Conservation (phyloP, 305 asterid genomes). For the Nicotiana rustica region DNA sequence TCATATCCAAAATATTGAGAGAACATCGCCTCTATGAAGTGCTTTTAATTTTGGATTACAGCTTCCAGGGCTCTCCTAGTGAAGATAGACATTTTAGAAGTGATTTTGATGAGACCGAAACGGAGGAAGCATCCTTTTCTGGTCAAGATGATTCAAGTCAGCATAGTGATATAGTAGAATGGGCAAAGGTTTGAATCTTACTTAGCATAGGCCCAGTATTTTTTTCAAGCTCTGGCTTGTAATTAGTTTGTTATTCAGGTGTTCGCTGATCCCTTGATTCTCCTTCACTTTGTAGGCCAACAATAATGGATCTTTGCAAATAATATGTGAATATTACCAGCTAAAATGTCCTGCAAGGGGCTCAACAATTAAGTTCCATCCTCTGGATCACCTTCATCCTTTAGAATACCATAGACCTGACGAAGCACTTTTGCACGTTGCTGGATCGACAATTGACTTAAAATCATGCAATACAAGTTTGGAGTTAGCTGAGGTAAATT, state of each 20-base stretch:
- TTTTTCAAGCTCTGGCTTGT: slow-evolving; percentile 33
- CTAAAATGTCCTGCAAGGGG: slow-evolving; percentile 78
- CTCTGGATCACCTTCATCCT: slow-evolving; percentile 95
- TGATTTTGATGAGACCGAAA: slow-evolving; percentile 76
- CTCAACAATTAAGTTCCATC: slow-evolving; percentile 81
- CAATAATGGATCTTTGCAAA: slow-evolving; percentile 81
- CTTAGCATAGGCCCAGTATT: slow-evolving; percentile 29
- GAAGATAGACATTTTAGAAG: slow-evolving; percentile 83
- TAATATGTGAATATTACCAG: slow-evolving; percentile 82
- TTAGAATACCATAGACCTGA: slow-evolving; percentile 85
- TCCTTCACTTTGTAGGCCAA: slow-evolving; percentile 68
- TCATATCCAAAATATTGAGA: slow-evolving; percentile 18
- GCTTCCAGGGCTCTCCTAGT: slow-evolving; percentile 84
- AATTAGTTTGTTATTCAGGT: background rate
- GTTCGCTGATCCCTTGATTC: slow-evolving; percentile 34
- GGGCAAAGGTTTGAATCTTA: slow-evolving; percentile 86
- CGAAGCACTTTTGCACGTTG: slow-evolving; percentile 70
- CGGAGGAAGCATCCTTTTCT: slow-evolving; percentile 91
- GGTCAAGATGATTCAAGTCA: slow-evolving; percentile 88
- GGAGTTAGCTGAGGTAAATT: slow-evolving; percentile 89
- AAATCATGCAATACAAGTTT: slow-evolving; percentile 86
- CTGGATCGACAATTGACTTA: slow-evolving; percentile 88
- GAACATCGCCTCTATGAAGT: slow-evolving; percentile 28
- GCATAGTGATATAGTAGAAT: slow-evolving; percentile 83
- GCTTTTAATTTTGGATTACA: slow-evolving; percentile 42